These are phyloP conservation scores for Sporisorium iseilematis-ciliati DNA, from an alignment of 1,284 basidiomycete species.

Conservation along the genomic window DNA sequence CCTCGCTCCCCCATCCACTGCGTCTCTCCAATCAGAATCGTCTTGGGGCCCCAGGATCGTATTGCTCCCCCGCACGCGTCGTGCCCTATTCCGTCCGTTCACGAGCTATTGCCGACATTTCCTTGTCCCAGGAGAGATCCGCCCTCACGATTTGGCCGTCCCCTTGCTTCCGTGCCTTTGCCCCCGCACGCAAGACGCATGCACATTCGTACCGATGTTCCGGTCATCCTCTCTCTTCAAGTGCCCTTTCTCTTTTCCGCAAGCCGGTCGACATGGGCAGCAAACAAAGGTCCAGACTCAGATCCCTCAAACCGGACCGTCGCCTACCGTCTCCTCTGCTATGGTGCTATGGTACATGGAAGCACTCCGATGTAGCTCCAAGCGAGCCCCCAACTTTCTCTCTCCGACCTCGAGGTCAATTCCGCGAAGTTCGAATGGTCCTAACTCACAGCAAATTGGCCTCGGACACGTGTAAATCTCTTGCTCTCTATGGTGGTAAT, in stretches of 20 bases:
- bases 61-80: too few species aligned
- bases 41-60: conserved; percentile 3
- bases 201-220: conserved; percentile 15
- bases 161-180: background rate
- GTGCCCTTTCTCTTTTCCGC: background rate
- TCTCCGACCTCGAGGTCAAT: background rate
- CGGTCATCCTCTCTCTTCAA: background rate
- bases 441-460: background rate
- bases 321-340: conserved; percentile 3
- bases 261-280: conserved; percentile 3
- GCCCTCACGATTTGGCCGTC: background rate
- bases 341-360: background rate
- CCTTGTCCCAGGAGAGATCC: conserved; percentile 1
- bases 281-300: conserved; percentile 2
- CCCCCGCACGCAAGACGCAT: background rate
- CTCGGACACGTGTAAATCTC: conserved; percentile 1
- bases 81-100: background rate
- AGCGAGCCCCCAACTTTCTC: conserved; percentile 5
- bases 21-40: background rate
- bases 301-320: conserved; percentile 16
- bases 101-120: conserved; percentile 1
- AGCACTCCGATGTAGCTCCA: conserved; percentile 1
- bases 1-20: background rate
- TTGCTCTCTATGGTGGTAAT: background rate
- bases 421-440: background rate